phyloP scores from a whole-genome alignment of 2,329 filamentous ascomycete species.

The Chrysoporthe deuterocubensis region DNA sequence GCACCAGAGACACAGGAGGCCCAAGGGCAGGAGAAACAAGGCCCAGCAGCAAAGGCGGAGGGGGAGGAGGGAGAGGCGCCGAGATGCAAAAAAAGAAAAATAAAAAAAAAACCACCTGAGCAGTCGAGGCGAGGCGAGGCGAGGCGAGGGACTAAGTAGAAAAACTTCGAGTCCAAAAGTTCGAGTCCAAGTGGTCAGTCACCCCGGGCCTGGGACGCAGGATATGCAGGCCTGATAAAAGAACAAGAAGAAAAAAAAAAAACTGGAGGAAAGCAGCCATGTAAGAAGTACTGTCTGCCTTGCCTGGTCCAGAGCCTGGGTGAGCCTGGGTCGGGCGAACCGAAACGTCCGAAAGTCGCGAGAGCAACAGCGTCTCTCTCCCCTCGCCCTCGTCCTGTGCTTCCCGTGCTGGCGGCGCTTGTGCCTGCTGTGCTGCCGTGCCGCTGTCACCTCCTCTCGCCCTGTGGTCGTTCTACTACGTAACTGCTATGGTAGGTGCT shows the following conservation, averaged over 20 bases:
- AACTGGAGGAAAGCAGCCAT: neutral
- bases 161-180: too few species aligned
- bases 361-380: slow-evolving; percentile 8
- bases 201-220: neutral
- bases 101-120: too few species aligned
- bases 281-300: neutral
- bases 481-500: too few species aligned
- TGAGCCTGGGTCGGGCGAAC: slow-evolving; percentile 20
- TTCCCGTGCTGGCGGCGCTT: neutral
- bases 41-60: neutral
- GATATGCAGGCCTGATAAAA: neutral
- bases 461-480: neutral
- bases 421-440: neutral
- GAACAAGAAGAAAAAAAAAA: neutral
- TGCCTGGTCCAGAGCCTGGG: neutral
- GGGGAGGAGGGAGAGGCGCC: too few species aligned
- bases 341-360: slow-evolving; percentile 28
- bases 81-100: too few species aligned
- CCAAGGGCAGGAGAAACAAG: neutral
- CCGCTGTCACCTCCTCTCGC: neutral
- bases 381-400: neutral
- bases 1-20: neutral
- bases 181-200: too few species aligned
- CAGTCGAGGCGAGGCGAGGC: too few species aligned
- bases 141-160: too few species aligned